These are phyloP conservation scores for Ceratocystis lukuohia DNA, from an alignment of 2,329 filamentous ascomycete species.

Conservation along the genomic window DNA sequence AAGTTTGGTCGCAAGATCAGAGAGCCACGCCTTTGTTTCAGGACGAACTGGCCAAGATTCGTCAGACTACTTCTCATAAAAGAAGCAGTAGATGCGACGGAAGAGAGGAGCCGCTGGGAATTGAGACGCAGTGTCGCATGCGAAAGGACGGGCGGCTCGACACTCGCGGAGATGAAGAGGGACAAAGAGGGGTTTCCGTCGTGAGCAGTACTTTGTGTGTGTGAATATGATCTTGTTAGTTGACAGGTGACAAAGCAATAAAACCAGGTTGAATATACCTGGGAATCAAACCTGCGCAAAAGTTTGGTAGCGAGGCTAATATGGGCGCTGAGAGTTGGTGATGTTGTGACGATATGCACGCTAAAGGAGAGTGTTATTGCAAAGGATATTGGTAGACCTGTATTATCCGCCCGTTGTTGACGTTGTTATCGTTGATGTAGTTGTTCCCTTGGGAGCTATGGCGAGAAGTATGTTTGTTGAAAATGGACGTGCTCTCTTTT, in stretches of 20 bases:
- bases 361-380: neutral
- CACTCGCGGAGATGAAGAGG: neutral
- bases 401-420: too few relatives aligned
- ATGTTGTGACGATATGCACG: neutral
- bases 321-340: neutral
- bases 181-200: neutral
- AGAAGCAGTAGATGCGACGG: neutral
- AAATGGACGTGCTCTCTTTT: neutral
- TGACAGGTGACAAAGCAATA: slow-evolving; percentile 2
- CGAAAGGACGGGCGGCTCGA: neutral
- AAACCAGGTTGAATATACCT: neutral
- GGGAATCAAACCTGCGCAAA: neutral
- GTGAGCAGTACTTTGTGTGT: neutral
- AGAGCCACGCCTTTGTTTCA: slow-evolving; percentile 7
- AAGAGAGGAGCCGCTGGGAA: neutral
- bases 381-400: neutral
- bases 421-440: neutral
- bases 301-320: neutral
- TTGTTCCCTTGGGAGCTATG: neutral
- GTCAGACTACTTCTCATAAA: neutral
- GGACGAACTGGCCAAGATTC: neutral
- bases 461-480: neutral
- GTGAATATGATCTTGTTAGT: neutral
- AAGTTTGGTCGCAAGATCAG: neutral
- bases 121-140: neutral